These are phyloP conservation scores for Plasmodium coatneyi DNA, from an alignment of 169 alveolate genomes.

Conservation along the genomic window DNA sequence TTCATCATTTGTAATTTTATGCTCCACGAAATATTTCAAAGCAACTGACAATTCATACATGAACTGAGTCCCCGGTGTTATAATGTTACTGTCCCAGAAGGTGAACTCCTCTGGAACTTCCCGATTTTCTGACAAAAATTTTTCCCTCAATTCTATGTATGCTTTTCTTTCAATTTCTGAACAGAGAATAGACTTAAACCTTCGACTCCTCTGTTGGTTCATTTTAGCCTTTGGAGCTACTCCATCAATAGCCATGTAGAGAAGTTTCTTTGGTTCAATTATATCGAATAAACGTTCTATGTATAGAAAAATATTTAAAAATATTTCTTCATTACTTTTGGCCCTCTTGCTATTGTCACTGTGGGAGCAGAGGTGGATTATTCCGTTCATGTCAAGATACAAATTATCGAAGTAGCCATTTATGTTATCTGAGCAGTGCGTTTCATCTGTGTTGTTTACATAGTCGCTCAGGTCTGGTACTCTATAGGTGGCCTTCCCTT, in stretches of 20 bases:
- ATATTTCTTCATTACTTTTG: conserved; percentile 94
- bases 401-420: conserved; percentile 96
- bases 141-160: conserved; percentile 77
- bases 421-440: conserved; percentile 79
- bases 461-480: conserved; percentile 82
- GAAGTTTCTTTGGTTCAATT: conserved; percentile 94
- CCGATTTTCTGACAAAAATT: conserved; percentile 75
- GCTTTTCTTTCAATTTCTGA: conserved; percentile 72
- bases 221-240: conserved; percentile 99
- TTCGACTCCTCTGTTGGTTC: conserved; percentile 98
- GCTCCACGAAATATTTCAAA: conserved; percentile 90
- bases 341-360: conserved; percentile 91
- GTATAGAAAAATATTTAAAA: conserved; percentile 91
- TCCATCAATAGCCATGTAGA: conserved; percentile 98
- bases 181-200: conserved; percentile 91
- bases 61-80: conserved; percentile 99
- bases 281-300: conserved; percentile 94
- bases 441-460: conserved; percentile 72
- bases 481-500: conserved; percentile 76
- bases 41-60: conserved; percentile 92
- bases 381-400: conserved; percentile 99
- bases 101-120: conserved; percentile 52
- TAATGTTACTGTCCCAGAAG: conserved; percentile 97
- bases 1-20: conserved; percentile 91
- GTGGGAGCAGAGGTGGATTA: conserved; percentile 98